phyloP scores from a whole-genome alignment of 768 basidiomycete genomes.

The Tricholoma terreum region DNA sequence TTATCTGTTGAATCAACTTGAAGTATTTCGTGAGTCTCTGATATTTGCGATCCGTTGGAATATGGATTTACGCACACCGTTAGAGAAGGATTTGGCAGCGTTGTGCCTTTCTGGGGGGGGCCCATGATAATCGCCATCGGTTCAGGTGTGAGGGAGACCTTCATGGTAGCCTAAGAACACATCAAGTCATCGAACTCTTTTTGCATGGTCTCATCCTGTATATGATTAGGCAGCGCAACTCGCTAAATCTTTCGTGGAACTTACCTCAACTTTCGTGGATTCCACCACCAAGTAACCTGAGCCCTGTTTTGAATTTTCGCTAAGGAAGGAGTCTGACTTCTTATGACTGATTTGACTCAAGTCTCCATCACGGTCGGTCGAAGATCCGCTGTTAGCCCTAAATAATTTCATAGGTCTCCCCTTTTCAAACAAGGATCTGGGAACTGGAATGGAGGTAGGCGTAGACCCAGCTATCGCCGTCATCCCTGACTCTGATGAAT shows the following conservation, averaged over 20 bases:
- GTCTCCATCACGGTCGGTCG: constrained; percentile 38
- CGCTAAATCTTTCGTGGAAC: constrained; percentile 13
- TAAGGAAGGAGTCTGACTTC: constrained; percentile 52
- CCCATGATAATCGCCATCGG: too few relatives aligned
- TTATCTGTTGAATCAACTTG: too few relatives aligned
- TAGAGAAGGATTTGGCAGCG: too few relatives aligned
- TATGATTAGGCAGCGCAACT: constrained; percentile 5
- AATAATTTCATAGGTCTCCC: constrained; percentile 60
- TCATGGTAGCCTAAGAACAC: constrained; percentile 88
- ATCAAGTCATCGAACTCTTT: constrained; percentile 94
- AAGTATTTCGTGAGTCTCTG: too few relatives aligned
- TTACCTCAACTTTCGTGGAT: constrained; percentile 34
- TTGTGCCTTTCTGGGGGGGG: too few relatives aligned
- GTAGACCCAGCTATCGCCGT: constrained; percentile 20
- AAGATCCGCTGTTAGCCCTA: constrained; percentile 33
- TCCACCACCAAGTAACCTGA: constrained; percentile 13
- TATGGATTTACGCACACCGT: too few relatives aligned
- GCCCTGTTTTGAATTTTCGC: constrained; percentile 43
- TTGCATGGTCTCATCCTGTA: constrained; percentile 52
- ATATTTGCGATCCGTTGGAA: too few relatives aligned
- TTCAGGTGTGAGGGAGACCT: constrained; percentile 94
- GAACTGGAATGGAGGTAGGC: constrained; percentile 24
- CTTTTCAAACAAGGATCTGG: constrained; percentile 66
- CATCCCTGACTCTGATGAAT: constrained; percentile 37
- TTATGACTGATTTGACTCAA: constrained; percentile 46